Evolutionary conservation across 129 eudicot species (phyloP), one percentile per base, ranked within the genome.

Genomic region (Flaveria sonorensis): DNA sequence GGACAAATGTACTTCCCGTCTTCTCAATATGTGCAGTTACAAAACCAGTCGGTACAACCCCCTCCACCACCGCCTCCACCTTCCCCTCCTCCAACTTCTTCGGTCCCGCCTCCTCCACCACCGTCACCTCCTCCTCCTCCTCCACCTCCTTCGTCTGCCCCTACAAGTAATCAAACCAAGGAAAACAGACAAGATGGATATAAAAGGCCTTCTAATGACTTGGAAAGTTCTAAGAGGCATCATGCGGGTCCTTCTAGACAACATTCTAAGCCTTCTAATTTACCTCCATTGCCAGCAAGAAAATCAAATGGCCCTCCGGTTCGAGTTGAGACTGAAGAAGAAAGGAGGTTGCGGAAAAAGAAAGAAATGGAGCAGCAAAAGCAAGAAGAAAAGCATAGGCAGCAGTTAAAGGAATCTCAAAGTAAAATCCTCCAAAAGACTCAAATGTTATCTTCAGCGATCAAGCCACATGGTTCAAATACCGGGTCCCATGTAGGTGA

Each of bases 401-500:
- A 83, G 63, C 98, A 93, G 69, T 28, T 88, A 76, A 88, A 84
- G 75, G 94, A 90, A 48, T 81, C 94, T 6, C 96, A 93, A 75
- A 88, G 77, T 56, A 85, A 83, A 75, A 76, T 87, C 43, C 86
- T 84, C 46, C 93, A 88, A 32, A 91, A 91, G 79, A 85, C 95
- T 73, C 96, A 93, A 57, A 71, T 87, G 75, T 53, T 87, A 70
- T 83, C 96, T 73, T 80, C 98, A 23, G 97, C 90, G 14, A 51
- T 65, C 20, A 93, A 91, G 77, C 91, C 82, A 20, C 97, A 87
- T 21, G 96, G 91, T 43, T 89, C 97, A 14, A 62, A 89, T 74
- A 84, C 81, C 16, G 98, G 97, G 21, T 93, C 98, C 21, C 96
- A 88, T 47, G 89, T 93, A 87, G 98, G 93, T 24, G 98, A 91